Evolutionary conservation across 2,329 filamentous ascomycete genomes (phyloP).

Genomic region (Rhynchosporium secalis): DNA sequence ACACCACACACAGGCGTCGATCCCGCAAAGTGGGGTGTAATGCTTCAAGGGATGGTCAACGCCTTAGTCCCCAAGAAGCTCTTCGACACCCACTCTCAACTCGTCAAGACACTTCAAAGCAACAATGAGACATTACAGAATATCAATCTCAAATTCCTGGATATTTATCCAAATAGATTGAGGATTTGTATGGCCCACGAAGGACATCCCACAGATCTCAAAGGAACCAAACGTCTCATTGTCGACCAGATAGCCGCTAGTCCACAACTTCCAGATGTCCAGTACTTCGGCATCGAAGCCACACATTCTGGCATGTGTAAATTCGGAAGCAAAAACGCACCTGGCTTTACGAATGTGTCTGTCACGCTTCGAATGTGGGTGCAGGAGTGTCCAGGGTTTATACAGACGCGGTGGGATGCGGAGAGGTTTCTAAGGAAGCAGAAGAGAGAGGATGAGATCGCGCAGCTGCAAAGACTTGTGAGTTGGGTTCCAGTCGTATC

Average conservation of each 20-base stretch:
- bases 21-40: slow-evolving; percentile 64
- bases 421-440: slow-evolving; percentile 33
- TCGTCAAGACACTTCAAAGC: slow-evolving; percentile 69
- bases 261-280: slow-evolving; percentile 67
- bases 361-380: slow-evolving; percentile 38
- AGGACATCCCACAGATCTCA: slow-evolving; percentile 68
- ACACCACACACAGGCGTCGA: slow-evolving; percentile 74
- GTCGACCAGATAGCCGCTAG: slow-evolving; percentile 71
- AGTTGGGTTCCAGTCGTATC: not conserved
- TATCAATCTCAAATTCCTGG: slow-evolving; percentile 71
- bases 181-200: slow-evolving; percentile 73
- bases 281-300: slow-evolving; percentile 72
- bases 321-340: slow-evolving; percentile 62
- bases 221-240: slow-evolving; percentile 61
- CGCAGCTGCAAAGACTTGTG: slow-evolving; percentile 33
- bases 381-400: slow-evolving; percentile 25
- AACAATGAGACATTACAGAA: slow-evolving; percentile 74
- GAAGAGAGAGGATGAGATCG: slow-evolving; percentile 31
- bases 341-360: slow-evolving; percentile 53
- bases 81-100: slow-evolving; percentile 65
- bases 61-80: slow-evolving; percentile 64
- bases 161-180: slow-evolving; percentile 57
- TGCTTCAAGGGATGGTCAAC: slow-evolving; percentile 67
- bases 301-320: slow-evolving; percentile 74
- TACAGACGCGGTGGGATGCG: slow-evolving; percentile 28